Conservation (phyloP, 208 protist species). For the Leishmania braziliensis region DNA sequence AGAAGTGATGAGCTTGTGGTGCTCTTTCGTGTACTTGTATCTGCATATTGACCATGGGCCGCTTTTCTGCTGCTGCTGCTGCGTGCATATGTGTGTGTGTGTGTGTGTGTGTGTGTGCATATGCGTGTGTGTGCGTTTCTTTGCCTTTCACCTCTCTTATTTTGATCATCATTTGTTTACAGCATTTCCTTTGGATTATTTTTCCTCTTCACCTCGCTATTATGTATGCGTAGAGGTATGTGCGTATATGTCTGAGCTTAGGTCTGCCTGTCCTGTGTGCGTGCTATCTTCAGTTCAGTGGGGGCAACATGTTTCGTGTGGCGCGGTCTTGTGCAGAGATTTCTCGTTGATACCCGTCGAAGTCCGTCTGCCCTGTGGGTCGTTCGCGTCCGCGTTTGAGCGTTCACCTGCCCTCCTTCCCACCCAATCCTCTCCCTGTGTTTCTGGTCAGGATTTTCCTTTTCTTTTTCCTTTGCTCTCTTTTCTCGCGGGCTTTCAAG, state of each 20-base stretch:
- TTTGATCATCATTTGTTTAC: neutral
- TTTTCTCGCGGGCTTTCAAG: neutral
- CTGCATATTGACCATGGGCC: neutral
- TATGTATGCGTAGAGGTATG: constrained; percentile 3
- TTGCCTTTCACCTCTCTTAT: neutral
- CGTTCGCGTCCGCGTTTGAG: neutral
- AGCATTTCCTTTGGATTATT: neutral
- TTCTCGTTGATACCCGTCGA: neutral
- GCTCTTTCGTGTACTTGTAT: no score
- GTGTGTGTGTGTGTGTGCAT: neutral
- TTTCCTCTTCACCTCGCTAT: neutral
- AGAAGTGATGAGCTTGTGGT: neutral
- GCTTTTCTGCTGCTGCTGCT: neutral
- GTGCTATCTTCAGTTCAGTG: neutral
- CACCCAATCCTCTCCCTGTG: neutral
- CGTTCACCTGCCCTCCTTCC: neutral
- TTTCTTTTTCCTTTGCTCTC: neutral
- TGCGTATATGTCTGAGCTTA: neutral
- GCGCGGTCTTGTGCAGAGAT: neutral
- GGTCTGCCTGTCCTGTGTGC: neutral
- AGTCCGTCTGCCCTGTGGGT: neutral
- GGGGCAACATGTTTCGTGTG: neutral
- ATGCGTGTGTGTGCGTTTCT: neutral
- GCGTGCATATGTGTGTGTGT: constrained; percentile 2
- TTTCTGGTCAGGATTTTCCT: neutral